phyloP scores from a whole-genome alignment of 352 stramenopile genomes.

The Pythium diclinum region DNA sequence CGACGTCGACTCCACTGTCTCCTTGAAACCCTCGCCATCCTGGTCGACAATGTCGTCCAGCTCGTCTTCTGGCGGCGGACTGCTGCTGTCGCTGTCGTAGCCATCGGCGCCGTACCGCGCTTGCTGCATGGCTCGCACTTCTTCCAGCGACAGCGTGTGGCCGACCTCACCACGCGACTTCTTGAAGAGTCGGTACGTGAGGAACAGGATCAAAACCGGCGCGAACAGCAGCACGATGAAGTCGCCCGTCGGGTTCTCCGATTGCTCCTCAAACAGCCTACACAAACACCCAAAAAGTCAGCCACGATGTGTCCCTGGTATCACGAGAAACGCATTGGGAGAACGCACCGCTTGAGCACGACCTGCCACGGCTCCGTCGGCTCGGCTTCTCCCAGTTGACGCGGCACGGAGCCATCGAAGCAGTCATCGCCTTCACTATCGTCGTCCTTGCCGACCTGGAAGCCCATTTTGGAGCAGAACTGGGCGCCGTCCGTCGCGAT shows the following conservation, averaged over 20 bases:
- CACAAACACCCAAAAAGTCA: neutral
- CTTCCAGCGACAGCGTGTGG: constrained; percentile 60
- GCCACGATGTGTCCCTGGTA: neutral
- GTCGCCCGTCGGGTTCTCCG: constrained; percentile 57
- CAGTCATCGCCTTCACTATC: constrained; percentile 74
- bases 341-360: constrained; percentile 32
- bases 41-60: constrained; percentile 8
- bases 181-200: constrained; percentile 46
- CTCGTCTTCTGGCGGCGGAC: constrained; percentile 13
- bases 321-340: neutral
- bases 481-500: constrained; percentile 54
- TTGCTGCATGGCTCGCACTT: constrained; percentile 71
- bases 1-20: neutral
- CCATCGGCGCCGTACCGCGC: constrained; percentile 50
- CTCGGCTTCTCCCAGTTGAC: constrained; percentile 45
- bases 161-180: constrained; percentile 38
- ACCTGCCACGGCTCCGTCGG: constrained; percentile 59
- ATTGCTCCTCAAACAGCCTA: constrained; percentile 66
- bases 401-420: constrained; percentile 78
- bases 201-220: constrained; percentile 48
- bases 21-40: neutral
- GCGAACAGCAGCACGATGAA: constrained; percentile 66
- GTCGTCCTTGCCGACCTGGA: constrained; percentile 59
- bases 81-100: constrained; percentile 53
- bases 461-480: constrained; percentile 81